Conservation (phyloP, 1,139 yeast genomes). For the Hemisphaericaspora lyxosophila region DNA sequence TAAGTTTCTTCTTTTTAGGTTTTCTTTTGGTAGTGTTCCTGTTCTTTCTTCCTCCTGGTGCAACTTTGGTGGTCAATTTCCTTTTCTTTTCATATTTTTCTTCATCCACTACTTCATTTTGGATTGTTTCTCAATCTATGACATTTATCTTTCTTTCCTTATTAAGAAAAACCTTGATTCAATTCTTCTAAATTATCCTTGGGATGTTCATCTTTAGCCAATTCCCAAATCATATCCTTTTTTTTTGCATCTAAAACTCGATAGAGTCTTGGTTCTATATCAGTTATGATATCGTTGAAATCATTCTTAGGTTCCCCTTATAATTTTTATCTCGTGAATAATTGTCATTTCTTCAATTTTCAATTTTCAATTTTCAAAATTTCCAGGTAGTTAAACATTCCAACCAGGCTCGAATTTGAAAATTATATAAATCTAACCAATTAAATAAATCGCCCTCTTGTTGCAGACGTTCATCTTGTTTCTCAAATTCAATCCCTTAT, state of each 20-base stretch:
- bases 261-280: constrained; percentile 38
- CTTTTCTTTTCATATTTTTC: constrained; percentile 6
- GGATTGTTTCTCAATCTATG: constrained; percentile 10
- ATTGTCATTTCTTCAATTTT: constrained; percentile 14
- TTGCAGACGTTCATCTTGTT: constrained; percentile 12
- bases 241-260: constrained; percentile 39
- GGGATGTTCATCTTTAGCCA: constrained; percentile 12
- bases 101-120: constrained; percentile 8
- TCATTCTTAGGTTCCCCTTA: constrained; percentile 22
- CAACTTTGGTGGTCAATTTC: constrained; percentile 1
- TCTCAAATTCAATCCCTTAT: constrained; percentile 15
- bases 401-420: constrained; percentile 18
- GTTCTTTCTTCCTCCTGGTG: not conserved
- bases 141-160: constrained; percentile 11
- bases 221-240: constrained; percentile 36
- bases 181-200: constrained; percentile 11
- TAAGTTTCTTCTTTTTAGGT: not conserved
- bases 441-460: constrained; percentile 22
- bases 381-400: no score
- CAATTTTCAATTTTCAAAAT: no score
- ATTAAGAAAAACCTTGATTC: constrained; percentile 9
- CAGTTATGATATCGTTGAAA: constrained; percentile 27
- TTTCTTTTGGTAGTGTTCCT: constrained; percentile 1
- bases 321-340: constrained; percentile 17
- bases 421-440: constrained; percentile 27